Conservation (phyloP, 2,329 filamentous ascomycete genomes). For the Plenodomus tracheiphilus region DNA sequence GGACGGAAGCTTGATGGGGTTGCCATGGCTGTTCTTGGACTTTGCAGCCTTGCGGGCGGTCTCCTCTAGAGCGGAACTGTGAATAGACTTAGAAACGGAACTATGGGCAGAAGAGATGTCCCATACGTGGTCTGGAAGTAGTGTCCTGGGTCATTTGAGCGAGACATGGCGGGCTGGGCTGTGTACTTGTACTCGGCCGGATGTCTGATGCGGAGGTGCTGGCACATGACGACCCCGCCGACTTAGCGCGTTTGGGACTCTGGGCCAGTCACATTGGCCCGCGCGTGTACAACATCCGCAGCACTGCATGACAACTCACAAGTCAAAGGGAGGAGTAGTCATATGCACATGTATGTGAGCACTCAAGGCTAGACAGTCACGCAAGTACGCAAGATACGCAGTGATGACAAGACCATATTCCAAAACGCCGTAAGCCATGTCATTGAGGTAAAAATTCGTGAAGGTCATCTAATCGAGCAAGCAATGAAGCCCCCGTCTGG, state of each 20-base stretch:
- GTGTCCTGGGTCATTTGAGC: constrained; percentile 66
- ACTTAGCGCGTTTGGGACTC: background rate
- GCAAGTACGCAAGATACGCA: background rate
- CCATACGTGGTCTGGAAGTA: constrained; percentile 92
- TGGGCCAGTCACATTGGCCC: background rate
- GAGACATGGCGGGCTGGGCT: constrained; percentile 32
- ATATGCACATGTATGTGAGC: constrained; percentile 2
- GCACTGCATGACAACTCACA: background rate
- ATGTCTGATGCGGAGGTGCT: background rate
- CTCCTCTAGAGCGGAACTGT: constrained; percentile 55
- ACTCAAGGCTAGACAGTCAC: background rate
- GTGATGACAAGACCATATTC: background rate
- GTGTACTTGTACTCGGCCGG: background rate
- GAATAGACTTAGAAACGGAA: constrained; percentile 18
- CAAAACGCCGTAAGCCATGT: background rate
- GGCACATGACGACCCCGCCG: background rate
- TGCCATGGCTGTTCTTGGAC: constrained; percentile 80
- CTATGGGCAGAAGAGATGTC: constrained; percentile 1
- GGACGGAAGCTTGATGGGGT: constrained; percentile 77
- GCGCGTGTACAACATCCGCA: background rate
- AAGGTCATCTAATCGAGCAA: constrained; percentile 9
- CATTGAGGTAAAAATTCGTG: constrained; percentile 9
- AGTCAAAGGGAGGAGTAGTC: background rate
- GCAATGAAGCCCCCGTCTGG: constrained; percentile 16
- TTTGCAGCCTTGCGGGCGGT: constrained; percentile 68